Evolutionary conservation across 2,329 filamentous ascomycete genomes (phyloP), one percentile per base, ranked within the genome.

Genomic region (Ceratocystiopsis brevicomis): DNA sequence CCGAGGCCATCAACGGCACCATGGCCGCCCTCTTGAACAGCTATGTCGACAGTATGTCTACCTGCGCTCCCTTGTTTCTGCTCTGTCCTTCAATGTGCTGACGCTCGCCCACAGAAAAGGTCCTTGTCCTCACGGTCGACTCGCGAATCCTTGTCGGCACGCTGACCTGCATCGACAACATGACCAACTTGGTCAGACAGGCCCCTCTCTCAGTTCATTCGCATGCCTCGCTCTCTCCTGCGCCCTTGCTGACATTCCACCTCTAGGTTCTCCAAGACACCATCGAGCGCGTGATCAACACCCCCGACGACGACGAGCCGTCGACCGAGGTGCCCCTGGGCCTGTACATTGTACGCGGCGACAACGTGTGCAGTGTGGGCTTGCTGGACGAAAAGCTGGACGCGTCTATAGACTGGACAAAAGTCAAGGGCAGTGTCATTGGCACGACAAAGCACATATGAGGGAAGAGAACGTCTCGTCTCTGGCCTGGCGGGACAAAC

Each of bases 311-410:
- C 55, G 71, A 76, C 37, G 84, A 93, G 53, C 73, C 79, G 1
- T 92, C 81, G 38, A 74, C 78, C 46, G 76, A 90, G 56, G 78
- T 90, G 16, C 76, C 81, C 5, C 75, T 95, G 48, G 90, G 90
- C 1, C 64, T 96, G 6, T 96, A 95, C 59, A 71, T 98, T 45
- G 82, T 98, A 45, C 74, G 90, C 47, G 90, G 90, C 42, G 90
- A 98, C 59, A 95, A 92, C 56, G 88, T 98, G 40, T 87, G 86
- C 48, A 70, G 92, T 15, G 82, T 90, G 45, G 90, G 90, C 2
- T 66, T 92, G 45, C 78, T 98, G 32, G 86, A 98, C 59, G 87
- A 94, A 61, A 72, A 81, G 52, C 66, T 96, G 46, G 90, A 98
- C 62, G 72, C 69, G 36, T 86, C 80, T 53, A 96, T 98, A 56